These are phyloP conservation scores for Rhizopus stolonifer DNA, from an alignment of 371 early-diverging fungal species.

Conservation along the genomic window DNA sequence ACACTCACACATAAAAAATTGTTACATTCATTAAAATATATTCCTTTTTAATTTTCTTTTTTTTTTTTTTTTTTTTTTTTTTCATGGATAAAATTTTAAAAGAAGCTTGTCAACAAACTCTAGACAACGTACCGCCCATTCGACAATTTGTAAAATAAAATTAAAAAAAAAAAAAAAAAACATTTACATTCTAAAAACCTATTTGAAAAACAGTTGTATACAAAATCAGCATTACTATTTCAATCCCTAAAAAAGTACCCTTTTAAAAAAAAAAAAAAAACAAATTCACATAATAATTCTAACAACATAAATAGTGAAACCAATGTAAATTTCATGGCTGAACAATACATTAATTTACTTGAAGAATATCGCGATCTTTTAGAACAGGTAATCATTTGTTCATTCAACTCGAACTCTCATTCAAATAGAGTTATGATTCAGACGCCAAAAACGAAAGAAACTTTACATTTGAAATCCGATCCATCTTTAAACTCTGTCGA, in stretches of 20 bases:
- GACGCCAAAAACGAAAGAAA: slow-evolving; percentile 5
- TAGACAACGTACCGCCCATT: neutral
- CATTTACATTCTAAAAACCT: too few species aligned
- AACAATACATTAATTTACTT: slow-evolving; percentile 6
- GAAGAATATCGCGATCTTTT: slow-evolving; percentile 9
- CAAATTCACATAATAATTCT: neutral
- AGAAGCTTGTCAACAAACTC: neutral
- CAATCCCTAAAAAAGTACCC: neutral
- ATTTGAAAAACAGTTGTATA: neutral
- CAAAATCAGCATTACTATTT: neutral
- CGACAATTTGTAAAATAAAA: neutral
- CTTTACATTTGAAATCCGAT: neutral
- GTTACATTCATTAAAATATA: neutral
- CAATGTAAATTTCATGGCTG: neutral
- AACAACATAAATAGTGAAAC: neutral
- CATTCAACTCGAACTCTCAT: too few species aligned
- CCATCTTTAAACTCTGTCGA: slow-evolving; percentile 10
- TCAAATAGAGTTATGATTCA: slow-evolving; percentile 3
- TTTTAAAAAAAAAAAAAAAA: too few species aligned
- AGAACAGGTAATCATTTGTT: slow-evolving; percentile 9
- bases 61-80: neutral
- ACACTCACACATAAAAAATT: neutral
- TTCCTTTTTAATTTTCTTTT: too few species aligned
- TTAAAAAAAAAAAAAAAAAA: too few species aligned
- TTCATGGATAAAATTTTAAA: neutral